Conservation (phyloP, 1,139 yeast genomes). For the Yamadazyma siamensis region DNA sequence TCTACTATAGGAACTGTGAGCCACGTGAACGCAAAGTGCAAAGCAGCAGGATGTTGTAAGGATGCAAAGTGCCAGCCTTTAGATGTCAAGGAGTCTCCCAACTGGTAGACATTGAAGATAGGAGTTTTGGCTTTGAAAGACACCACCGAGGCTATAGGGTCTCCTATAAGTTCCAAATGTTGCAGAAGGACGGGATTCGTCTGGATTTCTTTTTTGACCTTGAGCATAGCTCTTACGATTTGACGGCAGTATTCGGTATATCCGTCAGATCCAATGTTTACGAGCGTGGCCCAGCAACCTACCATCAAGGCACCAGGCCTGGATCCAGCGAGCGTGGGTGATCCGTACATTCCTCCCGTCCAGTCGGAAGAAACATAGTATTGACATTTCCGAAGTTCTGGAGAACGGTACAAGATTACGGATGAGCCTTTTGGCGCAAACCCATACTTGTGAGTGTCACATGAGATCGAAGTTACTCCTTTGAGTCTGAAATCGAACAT, state of each 20-base stretch:
- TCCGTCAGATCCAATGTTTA: slow-evolving; percentile 77
- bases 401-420: slow-evolving; percentile 78
- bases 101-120: slow-evolving; percentile 61
- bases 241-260: slow-evolving; percentile 63
- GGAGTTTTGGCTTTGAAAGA: slow-evolving; percentile 55
- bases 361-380: slow-evolving; percentile 82
- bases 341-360: slow-evolving; percentile 95
- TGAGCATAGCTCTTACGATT: slow-evolving; percentile 64
- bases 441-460: slow-evolving; percentile 97
- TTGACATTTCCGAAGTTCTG: slow-evolving; percentile 69
- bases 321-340: slow-evolving; percentile 95
- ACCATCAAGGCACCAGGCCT: slow-evolving; percentile 96
- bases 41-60: slow-evolving; percentile 84
- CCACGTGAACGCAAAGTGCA: slow-evolving; percentile 84
- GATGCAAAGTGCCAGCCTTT: slow-evolving; percentile 91
- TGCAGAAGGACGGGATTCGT: slow-evolving; percentile 39
- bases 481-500: slow-evolving; percentile 81
- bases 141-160: slow-evolving; percentile 79
- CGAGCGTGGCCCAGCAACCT: slow-evolving; percentile 95
- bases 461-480: slow-evolving; percentile 96
- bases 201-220: slow-evolving; percentile 48
- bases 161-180: slow-evolving; percentile 63
- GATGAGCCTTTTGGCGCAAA: slow-evolving; percentile 98
- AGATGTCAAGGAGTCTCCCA: slow-evolving; percentile 64
- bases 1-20: slow-evolving; percentile 64